Base-by-base conservation (phyloP, 345 rosid species). In the Dipteronia dyeriana region DNA sequence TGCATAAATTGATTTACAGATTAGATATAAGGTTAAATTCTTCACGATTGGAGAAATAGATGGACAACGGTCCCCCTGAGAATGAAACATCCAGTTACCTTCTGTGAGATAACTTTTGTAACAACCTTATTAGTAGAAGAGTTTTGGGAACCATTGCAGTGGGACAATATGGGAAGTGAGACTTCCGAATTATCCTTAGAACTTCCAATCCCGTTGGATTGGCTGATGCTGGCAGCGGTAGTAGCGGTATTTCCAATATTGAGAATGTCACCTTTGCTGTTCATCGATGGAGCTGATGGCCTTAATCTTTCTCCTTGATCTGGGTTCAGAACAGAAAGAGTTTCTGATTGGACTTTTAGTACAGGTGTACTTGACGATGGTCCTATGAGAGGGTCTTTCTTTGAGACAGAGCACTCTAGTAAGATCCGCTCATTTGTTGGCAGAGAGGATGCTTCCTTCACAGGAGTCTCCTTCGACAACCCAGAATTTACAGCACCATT, bases 61-160 rank as follows among this genome's bases (percentile, higher is more conserved):
- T 17, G 34, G 57, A 23, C 53, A 31, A 6, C 34, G 47, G 17
- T 49, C 59, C 22, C 7, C 17, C 29, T 54, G 10, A 47, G 51
- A 45, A 64, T 8, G 59, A 74, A 75, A 79, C 75, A 76, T 51
- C 76, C 39, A 80, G 29, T 80, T 81, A 94, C 95, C 89, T 83
- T 80, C 63, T 73, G 79, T 64, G 82, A 79, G 43, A 77, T 62
- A 78, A 74, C 80, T 47, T 53, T 53, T 41, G 65, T n/a, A 7
- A 6, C 75, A 59, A 51, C 80, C 68, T 76, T 23, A 62, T 73
- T 68, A 79, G 67, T 20, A 57, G 76, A 66, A 65, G 59, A 20
- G 53, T 59, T 70, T 56, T 70, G 75, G 41, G 64, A 31, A 41
- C 23, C 68, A 6, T 5, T 79, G 68, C 73, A 19, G 41, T 38